phyloP scores from a whole-genome alignment of 2,329 filamentous ascomycete genomes.

The Phialophora verrucosa region DNA sequence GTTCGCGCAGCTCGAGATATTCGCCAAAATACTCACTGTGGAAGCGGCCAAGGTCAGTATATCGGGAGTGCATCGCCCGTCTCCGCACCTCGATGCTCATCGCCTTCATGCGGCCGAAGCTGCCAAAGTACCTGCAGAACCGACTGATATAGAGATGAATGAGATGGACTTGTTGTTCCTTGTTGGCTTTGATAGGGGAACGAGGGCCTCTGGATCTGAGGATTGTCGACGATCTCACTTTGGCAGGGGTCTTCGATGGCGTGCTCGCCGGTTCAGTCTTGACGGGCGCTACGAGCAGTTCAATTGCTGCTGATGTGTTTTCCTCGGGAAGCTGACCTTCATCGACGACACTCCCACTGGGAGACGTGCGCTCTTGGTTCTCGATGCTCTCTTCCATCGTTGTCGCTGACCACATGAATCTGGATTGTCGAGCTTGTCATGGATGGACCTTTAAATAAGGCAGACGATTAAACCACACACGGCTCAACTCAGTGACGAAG shows the following conservation, averaged over 20 bases:
- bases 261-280: neutral
- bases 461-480: neutral
- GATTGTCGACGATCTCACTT: neutral
- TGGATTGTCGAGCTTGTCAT: neutral
- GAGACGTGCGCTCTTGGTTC: neutral
- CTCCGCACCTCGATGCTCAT: neutral
- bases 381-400: neutral
- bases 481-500: neutral
- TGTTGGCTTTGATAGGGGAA: neutral
- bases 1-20: neutral
- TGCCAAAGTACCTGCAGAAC: conserved; percentile 3
- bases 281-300: neutral
- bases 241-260: neutral
- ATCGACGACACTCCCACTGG: neutral
- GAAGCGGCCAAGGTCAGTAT: neutral
- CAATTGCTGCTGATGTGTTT: neutral
- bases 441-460: neutral
- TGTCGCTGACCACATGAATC: neutral
- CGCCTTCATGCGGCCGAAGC: conserved; percentile 1
- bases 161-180: neutral
- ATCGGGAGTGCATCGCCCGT: neutral
- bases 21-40: conserved; percentile 4
- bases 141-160: neutral
- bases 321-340: neutral
- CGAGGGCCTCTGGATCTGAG: neutral